Conservation (phyloP, 441 rosid genomes). For the Metrosideros polymorpha region DNA sequence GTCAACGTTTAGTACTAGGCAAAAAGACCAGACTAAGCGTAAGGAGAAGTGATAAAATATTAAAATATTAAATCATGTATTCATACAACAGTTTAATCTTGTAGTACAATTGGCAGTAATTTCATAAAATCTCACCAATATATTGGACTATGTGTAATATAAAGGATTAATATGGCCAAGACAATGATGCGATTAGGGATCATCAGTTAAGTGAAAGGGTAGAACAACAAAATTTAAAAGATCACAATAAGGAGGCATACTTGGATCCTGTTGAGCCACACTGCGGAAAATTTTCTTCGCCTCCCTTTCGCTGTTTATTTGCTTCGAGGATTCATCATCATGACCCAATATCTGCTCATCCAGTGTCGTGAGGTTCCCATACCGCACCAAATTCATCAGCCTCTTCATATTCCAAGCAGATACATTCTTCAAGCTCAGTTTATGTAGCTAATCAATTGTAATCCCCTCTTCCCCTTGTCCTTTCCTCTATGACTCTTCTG, state of each 20-base stretch:
- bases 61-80: too few relatives aligned
- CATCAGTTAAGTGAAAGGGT: not conserved
- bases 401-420: conserved; percentile 8
- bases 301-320: not conserved
- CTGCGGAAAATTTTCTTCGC: not conserved
- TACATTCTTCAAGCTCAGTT: not conserved
- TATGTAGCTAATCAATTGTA: not conserved
- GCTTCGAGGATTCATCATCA: not conserved
- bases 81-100: too few relatives aligned
- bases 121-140: too few relatives aligned
- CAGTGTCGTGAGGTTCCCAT: not conserved
- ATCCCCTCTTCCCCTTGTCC: not conserved
- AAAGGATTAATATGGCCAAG: not conserved
- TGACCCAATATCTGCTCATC: not conserved
- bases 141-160: too few relatives aligned
- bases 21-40: too few relatives aligned
- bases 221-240: not conserved
- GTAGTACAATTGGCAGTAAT: too few relatives aligned
- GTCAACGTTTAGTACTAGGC: too few relatives aligned
- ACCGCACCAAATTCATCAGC: not conserved
- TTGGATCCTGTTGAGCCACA: not conserved
- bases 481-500: not conserved
- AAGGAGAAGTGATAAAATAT: too few relatives aligned
- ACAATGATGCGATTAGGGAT: not conserved
- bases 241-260: not conserved